Conservation (phyloP, 1,284 basidiomycete genomes). For the Fomes fomentarius region DNA sequence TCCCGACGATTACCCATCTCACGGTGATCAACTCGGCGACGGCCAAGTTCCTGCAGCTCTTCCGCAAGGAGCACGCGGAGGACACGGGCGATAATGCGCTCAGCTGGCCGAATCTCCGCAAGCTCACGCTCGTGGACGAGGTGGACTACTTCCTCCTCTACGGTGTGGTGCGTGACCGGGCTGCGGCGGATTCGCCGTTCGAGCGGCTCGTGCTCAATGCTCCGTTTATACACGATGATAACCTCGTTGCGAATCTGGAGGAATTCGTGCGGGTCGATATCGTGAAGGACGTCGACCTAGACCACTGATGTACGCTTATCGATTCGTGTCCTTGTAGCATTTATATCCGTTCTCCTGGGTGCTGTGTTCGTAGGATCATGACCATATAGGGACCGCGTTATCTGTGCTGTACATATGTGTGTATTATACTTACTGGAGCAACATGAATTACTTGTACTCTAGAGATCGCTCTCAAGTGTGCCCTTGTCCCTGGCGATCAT, state of each 20-base stretch:
- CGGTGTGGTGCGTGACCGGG: slow-evolving; percentile 26
- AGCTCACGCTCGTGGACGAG: slow-evolving; percentile 31
- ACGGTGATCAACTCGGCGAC: slow-evolving; percentile 32
- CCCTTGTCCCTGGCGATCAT: no score
- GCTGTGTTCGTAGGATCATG: neutral
- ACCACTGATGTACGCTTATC: no score
- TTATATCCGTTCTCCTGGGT: no score
- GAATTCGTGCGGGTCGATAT: slow-evolving; percentile 30
- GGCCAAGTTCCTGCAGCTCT: slow-evolving; percentile 30
- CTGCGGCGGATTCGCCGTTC: slow-evolving; percentile 24
- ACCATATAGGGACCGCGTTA: neutral
- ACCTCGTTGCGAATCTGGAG: slow-evolving; percentile 23
- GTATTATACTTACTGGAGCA: no score
- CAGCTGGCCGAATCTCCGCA: slow-evolving; percentile 26
- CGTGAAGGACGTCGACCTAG: slow-evolving; percentile 26
- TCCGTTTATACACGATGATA: slow-evolving; percentile 28
- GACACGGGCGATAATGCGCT: slow-evolving; percentile 7
- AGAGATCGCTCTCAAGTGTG: no score
- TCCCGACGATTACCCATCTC: slow-evolving; percentile 29
- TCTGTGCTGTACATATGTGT: no score
- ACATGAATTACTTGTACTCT: no score
- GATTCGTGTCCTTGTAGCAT: no score
- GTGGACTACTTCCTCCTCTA: slow-evolving; percentile 28
- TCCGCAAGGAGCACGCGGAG: slow-evolving; percentile 26
- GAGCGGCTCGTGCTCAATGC: slow-evolving; percentile 29